Conservation (phyloP, 1,139 yeast genomes). For the Hyphopichia wangnamkhiaoensis region DNA sequence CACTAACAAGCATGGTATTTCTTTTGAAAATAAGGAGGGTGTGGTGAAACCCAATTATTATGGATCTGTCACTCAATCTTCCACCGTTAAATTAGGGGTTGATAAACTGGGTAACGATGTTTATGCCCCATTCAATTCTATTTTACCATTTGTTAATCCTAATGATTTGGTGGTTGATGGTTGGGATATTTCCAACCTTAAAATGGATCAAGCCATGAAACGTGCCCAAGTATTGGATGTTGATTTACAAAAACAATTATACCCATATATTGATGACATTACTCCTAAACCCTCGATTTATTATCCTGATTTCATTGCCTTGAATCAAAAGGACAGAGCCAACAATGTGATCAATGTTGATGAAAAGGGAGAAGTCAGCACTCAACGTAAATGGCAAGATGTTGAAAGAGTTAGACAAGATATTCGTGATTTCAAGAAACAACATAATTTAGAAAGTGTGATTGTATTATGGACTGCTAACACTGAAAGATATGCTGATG, state of each 20-base stretch:
- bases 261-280: constrained; percentile 60
- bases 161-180: constrained; percentile 90
- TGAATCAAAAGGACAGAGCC: constrained; percentile 91
- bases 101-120: constrained; percentile 82
- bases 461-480: constrained; percentile 96
- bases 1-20: constrained; percentile 79
- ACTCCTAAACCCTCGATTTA: constrained; percentile 83
- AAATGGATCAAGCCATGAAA: constrained; percentile 76
- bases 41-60: constrained; percentile 80
- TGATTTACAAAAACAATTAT: constrained; percentile 77
- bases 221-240: constrained; percentile 87
- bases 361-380: constrained; percentile 49
- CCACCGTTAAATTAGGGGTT: constrained; percentile 88
- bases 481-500: constrained; percentile 88
- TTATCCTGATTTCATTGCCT: constrained; percentile 96
- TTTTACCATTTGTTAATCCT: constrained; percentile 87
- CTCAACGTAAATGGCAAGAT: constrained; percentile 80
- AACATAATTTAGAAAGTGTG: constrained; percentile 78
- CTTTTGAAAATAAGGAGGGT: constrained; percentile 84
- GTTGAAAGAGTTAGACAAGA: constrained; percentile 85
- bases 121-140: constrained; percentile 87
- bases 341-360: constrained; percentile 74
- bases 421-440: constrained; percentile 73
- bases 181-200: constrained; percentile 84
- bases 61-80: constrained; percentile 95